Percentiles rank a stretch among this genome's conserved stretches.
These are phyloP conservation scores for Blastobotrys robertii DNA, from an alignment of 805 yeast species.

Conservation along the genomic window DNA sequence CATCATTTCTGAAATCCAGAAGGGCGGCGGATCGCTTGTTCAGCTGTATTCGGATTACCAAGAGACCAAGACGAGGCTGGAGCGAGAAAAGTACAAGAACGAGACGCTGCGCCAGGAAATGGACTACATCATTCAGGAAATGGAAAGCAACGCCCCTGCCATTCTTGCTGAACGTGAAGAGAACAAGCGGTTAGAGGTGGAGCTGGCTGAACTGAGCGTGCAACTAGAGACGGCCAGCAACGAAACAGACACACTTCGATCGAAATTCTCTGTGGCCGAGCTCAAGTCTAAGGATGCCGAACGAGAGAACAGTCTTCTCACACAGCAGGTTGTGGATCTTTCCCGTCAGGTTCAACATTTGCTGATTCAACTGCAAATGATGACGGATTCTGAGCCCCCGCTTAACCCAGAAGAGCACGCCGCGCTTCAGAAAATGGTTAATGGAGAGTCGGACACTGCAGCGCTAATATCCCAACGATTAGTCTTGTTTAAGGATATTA, in stretches of 20 bases:
- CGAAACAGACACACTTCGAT: slow-evolving; percentile 29
- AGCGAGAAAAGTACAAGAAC: slow-evolving; percentile 62
- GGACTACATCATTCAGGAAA: slow-evolving; percentile 59
- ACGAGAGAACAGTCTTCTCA: slow-evolving; percentile 39
- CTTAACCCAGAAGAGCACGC: slow-evolving; percentile 54
- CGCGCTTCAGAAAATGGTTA: slow-evolving; percentile 49
- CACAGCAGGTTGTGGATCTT: slow-evolving; percentile 56
- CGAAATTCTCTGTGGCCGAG: slow-evolving; percentile 23
- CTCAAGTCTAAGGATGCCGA: slow-evolving; percentile 34
- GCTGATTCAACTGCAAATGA: slow-evolving; percentile 48
- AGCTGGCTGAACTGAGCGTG: slow-evolving; percentile 44
- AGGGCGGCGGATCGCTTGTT: slow-evolving; percentile 51
- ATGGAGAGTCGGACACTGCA: slow-evolving; percentile 53
- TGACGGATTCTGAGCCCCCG: slow-evolving; percentile 49
- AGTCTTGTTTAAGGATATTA: slow-evolving; percentile 55
- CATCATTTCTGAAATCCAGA: slow-evolving; percentile 36
- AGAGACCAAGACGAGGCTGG: slow-evolving; percentile 53
- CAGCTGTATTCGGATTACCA: slow-evolving; percentile 57
- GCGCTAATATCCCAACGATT: slow-evolving; percentile 60
- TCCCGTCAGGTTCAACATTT: slow-evolving; percentile 75
- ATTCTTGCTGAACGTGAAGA: slow-evolving; percentile 56
- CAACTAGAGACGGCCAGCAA: slow-evolving; percentile 35
- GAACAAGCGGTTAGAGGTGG: slow-evolving; percentile 46
- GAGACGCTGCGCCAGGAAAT: slow-evolving; percentile 61
- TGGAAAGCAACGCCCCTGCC: slow-evolving; percentile 70